These are phyloP conservation scores for Gymnopilus junonius DNA, from an alignment of 768 basidiomycete genomes.

Conservation along the genomic window DNA sequence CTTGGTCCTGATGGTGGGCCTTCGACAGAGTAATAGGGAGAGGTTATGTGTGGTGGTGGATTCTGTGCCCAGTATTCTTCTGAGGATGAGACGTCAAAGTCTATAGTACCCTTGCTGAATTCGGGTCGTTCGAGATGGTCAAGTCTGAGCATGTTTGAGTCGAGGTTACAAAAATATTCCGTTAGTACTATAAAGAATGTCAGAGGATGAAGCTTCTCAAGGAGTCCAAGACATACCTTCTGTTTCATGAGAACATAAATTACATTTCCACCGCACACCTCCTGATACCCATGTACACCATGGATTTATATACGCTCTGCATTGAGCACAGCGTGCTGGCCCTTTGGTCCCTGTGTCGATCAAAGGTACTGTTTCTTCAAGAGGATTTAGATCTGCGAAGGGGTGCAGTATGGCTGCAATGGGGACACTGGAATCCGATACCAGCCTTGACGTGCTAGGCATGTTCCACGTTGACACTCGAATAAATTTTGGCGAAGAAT, in stretches of 20 bases:
- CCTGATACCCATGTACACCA: conserved; percentile 89
- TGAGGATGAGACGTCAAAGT: conserved; percentile 71
- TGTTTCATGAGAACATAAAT: conserved; percentile 85
- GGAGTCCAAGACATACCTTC: conserved; percentile 59
- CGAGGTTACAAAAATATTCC: conserved; percentile 86
- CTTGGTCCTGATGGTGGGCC: conserved; percentile 51
- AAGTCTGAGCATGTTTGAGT: conserved; percentile 73
- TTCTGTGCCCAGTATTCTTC: conserved; percentile 86
- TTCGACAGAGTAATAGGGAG: conserved; percentile 57
- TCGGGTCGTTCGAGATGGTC: conserved; percentile 87
- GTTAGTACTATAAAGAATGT: conserved; percentile 56
- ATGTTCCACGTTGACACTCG: conserved; percentile 90
- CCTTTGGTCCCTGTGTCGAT: conserved; percentile 74
- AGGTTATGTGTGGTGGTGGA: conserved; percentile 55
- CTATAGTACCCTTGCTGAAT: conserved; percentile 88
- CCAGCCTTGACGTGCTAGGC: conserved; percentile 78
- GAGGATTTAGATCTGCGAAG: conserved; percentile 78
- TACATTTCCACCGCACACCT: conserved; percentile 90
- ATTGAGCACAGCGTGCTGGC: conserved; percentile 83
- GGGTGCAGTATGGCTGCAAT: conserved; percentile 88
- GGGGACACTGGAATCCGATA: conserved; percentile 83
- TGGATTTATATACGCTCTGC: conserved; percentile 91
- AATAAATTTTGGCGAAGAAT: conserved; percentile 90
- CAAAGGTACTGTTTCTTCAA: conserved; percentile 80
- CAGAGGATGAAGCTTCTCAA: conserved; percentile 8